Evolutionary conservation across 2,329 filamentous ascomycete species (phyloP).

Genomic region (Nothophoma quercina): DNA sequence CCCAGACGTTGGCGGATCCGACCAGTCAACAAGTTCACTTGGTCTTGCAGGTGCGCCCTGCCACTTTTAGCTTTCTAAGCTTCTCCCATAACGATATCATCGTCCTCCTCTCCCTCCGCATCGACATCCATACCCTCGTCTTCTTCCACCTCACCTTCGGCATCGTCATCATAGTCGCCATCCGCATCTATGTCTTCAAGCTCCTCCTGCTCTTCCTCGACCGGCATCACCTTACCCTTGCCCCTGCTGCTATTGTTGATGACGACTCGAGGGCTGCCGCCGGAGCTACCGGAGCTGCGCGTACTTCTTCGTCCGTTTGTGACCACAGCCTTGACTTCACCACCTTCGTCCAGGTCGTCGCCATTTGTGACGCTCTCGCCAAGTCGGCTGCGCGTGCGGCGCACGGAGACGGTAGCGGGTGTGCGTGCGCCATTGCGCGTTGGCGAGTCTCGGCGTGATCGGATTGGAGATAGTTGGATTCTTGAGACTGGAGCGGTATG

Average conservation of each 20-base stretch:
- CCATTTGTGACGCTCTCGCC: constrained; percentile 51
- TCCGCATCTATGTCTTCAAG: constrained; percentile 40
- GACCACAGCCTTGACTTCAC: constrained; percentile 35
- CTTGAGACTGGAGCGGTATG: constrained; percentile 43
- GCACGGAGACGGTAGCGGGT: constrained; percentile 37
- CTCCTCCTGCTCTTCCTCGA: constrained; percentile 44
- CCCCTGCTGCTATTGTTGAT: constrained; percentile 31
- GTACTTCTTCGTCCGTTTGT: constrained; percentile 39
- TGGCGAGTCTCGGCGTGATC: constrained; percentile 41
- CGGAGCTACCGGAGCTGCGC: constrained; percentile 41
- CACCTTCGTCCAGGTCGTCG: constrained; percentile 41
- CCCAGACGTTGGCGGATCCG: no score
- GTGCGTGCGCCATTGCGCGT: constrained; percentile 42
- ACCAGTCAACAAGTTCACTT: no score
- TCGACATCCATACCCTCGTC: constrained; percentile 34
- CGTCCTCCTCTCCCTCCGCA: constrained; percentile 37
- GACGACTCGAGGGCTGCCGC: constrained; percentile 32
- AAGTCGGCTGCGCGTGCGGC: constrained; percentile 55
- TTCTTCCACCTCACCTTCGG: no score
- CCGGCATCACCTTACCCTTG: constrained; percentile 35
- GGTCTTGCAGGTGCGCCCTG: no score
- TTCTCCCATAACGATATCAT: constrained; percentile 40
- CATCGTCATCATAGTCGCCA: constrained; percentile 32
- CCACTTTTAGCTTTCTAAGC: no score
- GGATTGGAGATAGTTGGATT: constrained; percentile 41